Evolutionary conservation across 768 basidiomycete species (phyloP), one percentile per base, ranked within the genome.

Genomic region (Punctularia strigosozonata): DNA sequence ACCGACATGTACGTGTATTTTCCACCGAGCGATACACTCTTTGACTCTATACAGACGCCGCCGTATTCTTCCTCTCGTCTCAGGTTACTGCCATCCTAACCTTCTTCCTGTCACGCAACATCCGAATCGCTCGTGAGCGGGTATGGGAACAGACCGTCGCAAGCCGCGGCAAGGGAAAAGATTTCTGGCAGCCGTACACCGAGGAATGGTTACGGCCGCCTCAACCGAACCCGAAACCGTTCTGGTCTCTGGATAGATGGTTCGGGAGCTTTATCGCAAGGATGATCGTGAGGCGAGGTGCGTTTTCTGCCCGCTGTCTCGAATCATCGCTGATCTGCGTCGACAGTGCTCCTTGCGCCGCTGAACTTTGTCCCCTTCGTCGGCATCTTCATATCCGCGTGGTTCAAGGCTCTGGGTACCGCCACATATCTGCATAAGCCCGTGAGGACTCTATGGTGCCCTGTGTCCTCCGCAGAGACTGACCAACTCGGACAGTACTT

Each of bases 71-170:
- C 39, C 52, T 91, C 4, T 77, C 82, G 6, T 64, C 74, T 1
- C 88, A 92, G 61, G 52, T 85, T 25, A 83, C 84, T 0, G 59
- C 60, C 15, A 80, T 97, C 40, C 66, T 94, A 36, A 68, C 65
- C 2, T 92, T 83, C 64, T 92, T 92, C 61, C 71, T 97, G 37
- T 69, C 77, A 21, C 75, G 75, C 33, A 92, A 94, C 57, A 77
- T 94, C 34, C 72, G 76, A 20, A 71, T 90, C 31, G 86, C 89
- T 0, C 73, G 80, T 2, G 73, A 75, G 38, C 71, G 82, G 8
- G 88, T 75, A 8, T 87, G 78, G 73, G 78, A 73, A 15, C 80
- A 91, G 52, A 92, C 89, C 0, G 76, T 94, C 21, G 61, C 69
- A 5, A 92, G 88, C 4, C 74, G 90, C 1, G 80, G 80, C 10